Percentiles rank a stretch among this genome's conserved stretches.
Conservation (phyloP, 2,329 filamentous ascomycete species). For the Botrytis fragariae region DNA sequence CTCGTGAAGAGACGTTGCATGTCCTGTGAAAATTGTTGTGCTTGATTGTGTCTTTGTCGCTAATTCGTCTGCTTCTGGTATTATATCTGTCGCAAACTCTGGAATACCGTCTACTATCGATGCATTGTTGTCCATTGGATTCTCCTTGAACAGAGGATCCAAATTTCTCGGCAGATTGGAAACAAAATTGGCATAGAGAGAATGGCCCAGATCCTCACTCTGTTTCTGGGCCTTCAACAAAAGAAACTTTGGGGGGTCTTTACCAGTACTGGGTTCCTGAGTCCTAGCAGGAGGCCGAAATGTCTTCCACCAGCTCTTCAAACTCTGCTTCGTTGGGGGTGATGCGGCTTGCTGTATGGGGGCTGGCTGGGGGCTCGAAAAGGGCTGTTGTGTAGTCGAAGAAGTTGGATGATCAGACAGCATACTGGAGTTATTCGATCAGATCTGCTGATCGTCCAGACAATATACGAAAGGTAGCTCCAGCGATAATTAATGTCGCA, state of each 20-base stretch:
- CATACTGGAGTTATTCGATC: conserved; percentile 28
- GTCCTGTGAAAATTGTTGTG: not conserved
- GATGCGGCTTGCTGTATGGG: conserved; percentile 49
- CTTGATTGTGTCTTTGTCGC: not conserved
- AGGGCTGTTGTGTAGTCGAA: conserved; percentile 35
- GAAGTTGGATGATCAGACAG: conserved; percentile 29
- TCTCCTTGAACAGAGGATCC: conserved; percentile 11
- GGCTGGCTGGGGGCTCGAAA: conserved; percentile 34
- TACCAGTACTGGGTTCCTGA: conserved; percentile 43
- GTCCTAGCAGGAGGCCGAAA: conserved; percentile 71
- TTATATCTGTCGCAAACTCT: not conserved
- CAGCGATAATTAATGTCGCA: conserved; percentile 22
- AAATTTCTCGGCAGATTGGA: not conserved
- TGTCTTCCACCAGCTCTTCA: conserved; percentile 96
- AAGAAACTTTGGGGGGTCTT: conserved; percentile 20
- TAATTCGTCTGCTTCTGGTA: not conserved
- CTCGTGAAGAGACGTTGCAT: not conserved
- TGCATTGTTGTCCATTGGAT: conserved; percentile 6
- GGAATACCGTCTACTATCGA: conserved; percentile 12
- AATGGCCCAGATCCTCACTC: conserved; percentile 8
- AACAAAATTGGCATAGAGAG: conserved; percentile 7
- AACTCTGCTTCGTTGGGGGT: conserved; percentile 79
- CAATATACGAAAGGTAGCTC: conserved; percentile 19
- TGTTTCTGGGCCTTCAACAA: conserved; percentile 20
- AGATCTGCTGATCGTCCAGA: conserved; percentile 25